These are phyloP conservation scores for Monosporascus sp. DNA, from an alignment of 2,329 filamentous ascomycete genomes.

Conservation along the genomic window DNA sequence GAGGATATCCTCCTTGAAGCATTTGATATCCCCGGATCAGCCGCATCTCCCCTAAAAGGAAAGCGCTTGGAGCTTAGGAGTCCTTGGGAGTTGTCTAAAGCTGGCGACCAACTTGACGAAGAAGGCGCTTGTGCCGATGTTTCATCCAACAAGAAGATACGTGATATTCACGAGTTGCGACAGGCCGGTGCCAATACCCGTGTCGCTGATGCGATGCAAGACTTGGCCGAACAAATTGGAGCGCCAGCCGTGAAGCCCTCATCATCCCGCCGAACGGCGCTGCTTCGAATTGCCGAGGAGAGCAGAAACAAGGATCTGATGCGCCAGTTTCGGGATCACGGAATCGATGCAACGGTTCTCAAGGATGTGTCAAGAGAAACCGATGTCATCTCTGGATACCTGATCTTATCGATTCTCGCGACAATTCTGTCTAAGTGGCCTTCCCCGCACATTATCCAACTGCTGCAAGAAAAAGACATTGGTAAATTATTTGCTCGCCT, in stretches of 20 bases:
- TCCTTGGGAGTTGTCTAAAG: slow-evolving; percentile 16
- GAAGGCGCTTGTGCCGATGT: slow-evolving; percentile 38
- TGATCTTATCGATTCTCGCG: slow-evolving; percentile 57
- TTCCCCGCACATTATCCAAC: slow-evolving; percentile 52
- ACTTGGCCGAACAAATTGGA: slow-evolving; percentile 57
- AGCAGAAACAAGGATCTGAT: slow-evolving; percentile 58
- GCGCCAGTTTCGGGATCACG: slow-evolving; percentile 67
- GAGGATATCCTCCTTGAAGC: slow-evolving; percentile 25
- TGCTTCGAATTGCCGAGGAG: slow-evolving; percentile 55
- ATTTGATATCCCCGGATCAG: slow-evolving; percentile 19
- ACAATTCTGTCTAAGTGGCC: slow-evolving; percentile 57
- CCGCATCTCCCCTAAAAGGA: slow-evolving; percentile 18
- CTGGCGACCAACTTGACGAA: slow-evolving; percentile 25
- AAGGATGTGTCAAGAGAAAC: slow-evolving; percentile 52
- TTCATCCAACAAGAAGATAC: slow-evolving; percentile 44
- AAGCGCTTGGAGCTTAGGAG: slow-evolving; percentile 24
- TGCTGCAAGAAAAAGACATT: slow-evolving; percentile 50
- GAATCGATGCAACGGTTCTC: slow-evolving; percentile 64
- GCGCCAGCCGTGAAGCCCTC: slow-evolving; percentile 38
- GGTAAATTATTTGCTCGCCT: slow-evolving; percentile 50
- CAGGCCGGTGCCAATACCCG: slow-evolving; percentile 62
- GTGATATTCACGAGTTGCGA: slow-evolving; percentile 60
- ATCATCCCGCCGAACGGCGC: slow-evolving; percentile 50
- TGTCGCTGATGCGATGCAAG: slow-evolving; percentile 60
- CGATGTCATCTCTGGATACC: slow-evolving; percentile 58